Conservation (phyloP, 2,329 filamentous ascomycete genomes). For the Clarireedia paspali region DNA sequence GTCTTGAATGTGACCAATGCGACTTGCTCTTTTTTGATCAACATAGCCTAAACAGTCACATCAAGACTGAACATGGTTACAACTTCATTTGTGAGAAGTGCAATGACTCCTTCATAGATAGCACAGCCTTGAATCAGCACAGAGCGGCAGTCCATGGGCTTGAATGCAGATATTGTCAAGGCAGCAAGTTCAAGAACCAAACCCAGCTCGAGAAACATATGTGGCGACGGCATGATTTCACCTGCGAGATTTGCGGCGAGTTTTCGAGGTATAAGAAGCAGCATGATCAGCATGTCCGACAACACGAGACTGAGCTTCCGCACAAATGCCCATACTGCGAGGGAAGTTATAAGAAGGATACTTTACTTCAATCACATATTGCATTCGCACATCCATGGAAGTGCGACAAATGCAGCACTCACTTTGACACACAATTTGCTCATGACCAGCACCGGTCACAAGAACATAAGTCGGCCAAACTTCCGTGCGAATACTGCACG, state of each 20-base stretch:
- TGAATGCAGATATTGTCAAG: not conserved
- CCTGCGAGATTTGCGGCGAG: not conserved
- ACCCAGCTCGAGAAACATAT: not conserved
- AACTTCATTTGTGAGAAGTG: not conserved
- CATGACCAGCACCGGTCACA: not conserved
- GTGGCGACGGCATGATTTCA: not conserved
- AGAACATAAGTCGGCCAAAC: not conserved
- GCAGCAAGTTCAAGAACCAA: not conserved
- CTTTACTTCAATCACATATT: not conserved
- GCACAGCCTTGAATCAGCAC: not conserved
- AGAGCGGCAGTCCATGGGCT: not conserved
- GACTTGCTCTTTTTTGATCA: not conserved
- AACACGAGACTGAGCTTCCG: not conserved
- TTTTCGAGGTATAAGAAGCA: not conserved
- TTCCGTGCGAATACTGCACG: not conserved
- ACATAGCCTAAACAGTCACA: not conserved
- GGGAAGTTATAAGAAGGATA: not conserved
- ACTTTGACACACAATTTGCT: not conserved
- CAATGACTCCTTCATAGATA: not conserved
- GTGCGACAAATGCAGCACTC: not conserved
- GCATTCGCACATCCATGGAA: not conserved
- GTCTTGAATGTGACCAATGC: not conserved
- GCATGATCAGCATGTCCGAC: not conserved
- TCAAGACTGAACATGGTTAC: not conserved
- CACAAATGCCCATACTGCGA: not conserved